Percentiles rank a stretch among this genome's conserved stretches.
Evolutionary conservation across 2,329 filamentous ascomycete species (phyloP).

Genomic region (Paecilomyces sp.): DNA sequence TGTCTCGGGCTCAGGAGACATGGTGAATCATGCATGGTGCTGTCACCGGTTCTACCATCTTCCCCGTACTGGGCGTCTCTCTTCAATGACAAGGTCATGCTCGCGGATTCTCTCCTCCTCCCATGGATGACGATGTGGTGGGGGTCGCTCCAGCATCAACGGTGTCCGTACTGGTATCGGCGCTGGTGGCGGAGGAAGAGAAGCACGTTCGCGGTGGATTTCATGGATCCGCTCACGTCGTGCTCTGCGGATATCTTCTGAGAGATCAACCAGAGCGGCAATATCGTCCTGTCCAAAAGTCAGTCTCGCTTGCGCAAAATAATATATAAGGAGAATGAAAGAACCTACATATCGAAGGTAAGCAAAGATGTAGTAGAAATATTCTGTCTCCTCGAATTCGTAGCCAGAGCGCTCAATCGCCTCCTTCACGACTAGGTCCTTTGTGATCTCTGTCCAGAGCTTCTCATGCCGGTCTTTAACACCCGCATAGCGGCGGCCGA

Average conservation of each 20-base stretch:
- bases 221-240: conserved; percentile 53
- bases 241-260: conserved; percentile 69
- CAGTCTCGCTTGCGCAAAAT: neutral
- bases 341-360: conserved; percentile 80
- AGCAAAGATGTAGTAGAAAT: conserved; percentile 87
- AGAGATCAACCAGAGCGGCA: conserved; percentile 71
- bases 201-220: conserved; percentile 43
- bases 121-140: conserved; percentile 12
- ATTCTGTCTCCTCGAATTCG: conserved; percentile 81
- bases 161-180: conserved; percentile 8
- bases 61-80: conserved; percentile 7
- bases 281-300: conserved; percentile 65
- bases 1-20: neutral
- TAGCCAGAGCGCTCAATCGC: conserved; percentile 81
- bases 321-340: neutral
- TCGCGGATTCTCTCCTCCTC: conserved; percentile 17
- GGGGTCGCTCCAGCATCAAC: conserved; percentile 9
- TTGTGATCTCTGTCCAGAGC: conserved; percentile 97
- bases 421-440: conserved; percentile 79
- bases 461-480: conserved; percentile 42
- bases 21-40: neutral
- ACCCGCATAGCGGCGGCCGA: conserved; percentile 38
- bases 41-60: conserved; percentile 1
- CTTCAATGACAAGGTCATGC: conserved; percentile 17
- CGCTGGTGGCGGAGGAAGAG: conserved; percentile 13